Conservation (phyloP, 2,329 filamentous ascomycete species). For the Cladosporium sp. region DNA sequence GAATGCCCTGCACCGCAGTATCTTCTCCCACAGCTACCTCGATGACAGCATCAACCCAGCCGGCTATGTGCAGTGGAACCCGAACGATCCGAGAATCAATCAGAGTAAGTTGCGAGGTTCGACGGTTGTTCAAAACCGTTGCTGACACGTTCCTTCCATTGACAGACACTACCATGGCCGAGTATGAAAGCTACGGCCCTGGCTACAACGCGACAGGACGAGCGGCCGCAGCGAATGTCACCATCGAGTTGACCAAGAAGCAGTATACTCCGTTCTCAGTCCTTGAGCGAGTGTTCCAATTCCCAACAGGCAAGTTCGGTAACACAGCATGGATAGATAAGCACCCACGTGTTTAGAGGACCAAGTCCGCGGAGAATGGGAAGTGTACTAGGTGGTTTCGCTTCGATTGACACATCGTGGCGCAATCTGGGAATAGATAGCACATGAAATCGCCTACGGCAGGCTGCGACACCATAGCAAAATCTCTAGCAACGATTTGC, state of each 20-base stretch:
- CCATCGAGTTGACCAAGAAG: slow-evolving; percentile 48
- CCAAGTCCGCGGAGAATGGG: background rate
- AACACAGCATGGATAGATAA: slow-evolving; percentile 55
- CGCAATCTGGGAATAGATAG: background rate
- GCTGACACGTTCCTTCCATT: background rate
- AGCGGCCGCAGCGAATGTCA: slow-evolving; percentile 43
- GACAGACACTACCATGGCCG: slow-evolving; percentile 57
- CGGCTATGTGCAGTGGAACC: slow-evolving; percentile 60
- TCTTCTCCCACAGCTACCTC: slow-evolving; percentile 59
- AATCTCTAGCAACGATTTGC: background rate
- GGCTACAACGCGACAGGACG: slow-evolving; percentile 57
- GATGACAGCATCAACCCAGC: slow-evolving; percentile 56
- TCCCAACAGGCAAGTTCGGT: slow-evolving; percentile 46
- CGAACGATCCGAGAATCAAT: slow-evolving; percentile 44
- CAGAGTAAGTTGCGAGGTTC: slow-evolving; percentile 30
- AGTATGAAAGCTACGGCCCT: slow-evolving; percentile 55
- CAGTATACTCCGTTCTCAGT: slow-evolving; percentile 43
- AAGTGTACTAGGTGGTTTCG: background rate
- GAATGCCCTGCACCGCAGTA: slow-evolving; percentile 59
- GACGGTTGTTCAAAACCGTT: background rate
- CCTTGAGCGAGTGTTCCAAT: slow-evolving; percentile 51
- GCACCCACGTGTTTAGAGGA: slow-evolving; percentile 22
- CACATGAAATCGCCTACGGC: background rate
- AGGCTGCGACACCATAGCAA: slow-evolving; percentile 1
- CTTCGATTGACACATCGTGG: background rate